Percentiles rank a stretch among this genome's conserved stretches.
These are phyloP conservation scores for Camellia granthamiana DNA, from an alignment of 148 eudicot species.

Conservation along the genomic window DNA sequence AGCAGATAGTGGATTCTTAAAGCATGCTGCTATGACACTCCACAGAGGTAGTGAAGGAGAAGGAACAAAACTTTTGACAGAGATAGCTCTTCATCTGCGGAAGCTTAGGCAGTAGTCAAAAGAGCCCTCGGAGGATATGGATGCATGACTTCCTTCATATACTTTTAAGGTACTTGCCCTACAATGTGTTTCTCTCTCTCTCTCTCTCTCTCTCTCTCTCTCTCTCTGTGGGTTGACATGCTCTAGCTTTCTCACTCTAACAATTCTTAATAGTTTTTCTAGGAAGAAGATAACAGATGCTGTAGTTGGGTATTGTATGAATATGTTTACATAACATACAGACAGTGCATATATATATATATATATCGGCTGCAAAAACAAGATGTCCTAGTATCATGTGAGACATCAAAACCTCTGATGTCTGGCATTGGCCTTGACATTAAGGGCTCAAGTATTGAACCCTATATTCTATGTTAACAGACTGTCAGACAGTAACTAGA, in stretches of 20 bases:
- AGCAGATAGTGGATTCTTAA: constrained; percentile 58
- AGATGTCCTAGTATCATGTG: no score
- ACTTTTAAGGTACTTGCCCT: constrained; percentile 5
- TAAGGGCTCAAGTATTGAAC: no score
- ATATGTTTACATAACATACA: no score
- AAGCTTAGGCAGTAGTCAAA: constrained; percentile 36
- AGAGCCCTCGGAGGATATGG: constrained; percentile 23
- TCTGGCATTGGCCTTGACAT: no score
- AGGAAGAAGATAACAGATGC: no score
- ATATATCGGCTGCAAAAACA: no score
- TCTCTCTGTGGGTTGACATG: background rate
- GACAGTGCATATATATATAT: no score
- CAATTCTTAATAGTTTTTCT: no score
- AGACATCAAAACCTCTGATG: no score
- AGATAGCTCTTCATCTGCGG: constrained; percentile 60
- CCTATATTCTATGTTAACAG: no score
- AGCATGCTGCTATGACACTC: constrained; percentile 55
- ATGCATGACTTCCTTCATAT: constrained; percentile 21
- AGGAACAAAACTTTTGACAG: constrained; percentile 52
- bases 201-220: background rate
- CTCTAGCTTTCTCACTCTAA: background rate
- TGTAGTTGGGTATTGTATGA: no score
- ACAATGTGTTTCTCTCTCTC: background rate
- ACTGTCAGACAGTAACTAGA: no score
- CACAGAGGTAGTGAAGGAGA: constrained; percentile 62